phyloP scores from a whole-genome alignment of 352 stramenopile species.

The Pythium chondricola region DNA sequence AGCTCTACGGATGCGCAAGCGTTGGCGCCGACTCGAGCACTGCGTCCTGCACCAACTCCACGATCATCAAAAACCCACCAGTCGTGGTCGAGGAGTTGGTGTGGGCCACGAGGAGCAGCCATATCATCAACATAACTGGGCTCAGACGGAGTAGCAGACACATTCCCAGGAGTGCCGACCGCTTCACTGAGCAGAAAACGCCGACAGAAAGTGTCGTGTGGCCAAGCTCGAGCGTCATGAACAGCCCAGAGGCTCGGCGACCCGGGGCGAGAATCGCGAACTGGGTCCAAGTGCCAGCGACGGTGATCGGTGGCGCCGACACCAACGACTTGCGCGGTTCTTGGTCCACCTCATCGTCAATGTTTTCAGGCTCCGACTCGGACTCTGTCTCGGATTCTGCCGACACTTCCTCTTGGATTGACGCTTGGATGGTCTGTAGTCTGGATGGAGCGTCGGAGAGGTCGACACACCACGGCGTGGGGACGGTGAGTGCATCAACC shows the following conservation, averaged over 20 bases:
- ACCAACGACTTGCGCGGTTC: neutral
- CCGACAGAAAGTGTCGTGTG: neutral
- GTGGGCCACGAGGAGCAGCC: no score
- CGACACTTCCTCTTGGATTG: neutral
- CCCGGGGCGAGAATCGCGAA: neutral
- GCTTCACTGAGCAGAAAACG: neutral
- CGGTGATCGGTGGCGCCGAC: neutral
- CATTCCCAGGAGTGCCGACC: neutral
- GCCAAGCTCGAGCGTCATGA: slow-evolving; percentile 4
- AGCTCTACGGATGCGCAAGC: no score
- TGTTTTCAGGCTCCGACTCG: slow-evolving; percentile 7
- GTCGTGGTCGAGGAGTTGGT: no score
- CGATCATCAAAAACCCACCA: no score
- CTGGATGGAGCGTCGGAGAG: neutral
- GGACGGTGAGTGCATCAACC: neutral
- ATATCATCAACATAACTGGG: neutral
- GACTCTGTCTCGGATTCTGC: neutral
- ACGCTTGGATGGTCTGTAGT: neutral
- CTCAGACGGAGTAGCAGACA: neutral
- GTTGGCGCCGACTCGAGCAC: no score
- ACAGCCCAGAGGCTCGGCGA: slow-evolving; percentile 4
- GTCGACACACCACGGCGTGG: neutral
- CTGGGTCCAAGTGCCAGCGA: no score
- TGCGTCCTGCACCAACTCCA: no score
- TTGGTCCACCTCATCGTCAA: neutral